Conservation (phyloP, 495 filamentous ascomycete genomes). For the Xylaria nigripes region DNA sequence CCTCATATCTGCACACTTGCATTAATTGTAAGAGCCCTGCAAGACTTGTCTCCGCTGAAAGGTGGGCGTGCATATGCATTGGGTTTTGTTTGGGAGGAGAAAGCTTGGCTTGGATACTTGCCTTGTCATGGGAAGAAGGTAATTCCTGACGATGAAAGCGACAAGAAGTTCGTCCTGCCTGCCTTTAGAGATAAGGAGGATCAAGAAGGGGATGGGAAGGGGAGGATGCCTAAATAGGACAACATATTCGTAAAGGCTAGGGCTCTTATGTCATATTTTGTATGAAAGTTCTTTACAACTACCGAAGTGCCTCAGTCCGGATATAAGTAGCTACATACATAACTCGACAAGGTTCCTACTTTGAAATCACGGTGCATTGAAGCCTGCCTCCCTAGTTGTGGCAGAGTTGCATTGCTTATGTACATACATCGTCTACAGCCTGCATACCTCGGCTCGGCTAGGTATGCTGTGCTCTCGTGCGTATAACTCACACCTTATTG, state of each 20-base stretch:
- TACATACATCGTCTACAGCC: neutral
- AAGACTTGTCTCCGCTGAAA: neutral
- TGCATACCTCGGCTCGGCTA: constrained; percentile 5
- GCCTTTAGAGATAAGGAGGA: too few species aligned
- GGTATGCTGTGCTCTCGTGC: neutral
- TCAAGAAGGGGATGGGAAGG: too few species aligned
- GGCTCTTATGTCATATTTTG: too few species aligned
- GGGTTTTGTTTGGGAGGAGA: constrained; percentile 6
- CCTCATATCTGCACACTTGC: neutral
- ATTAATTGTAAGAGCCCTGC: neutral
- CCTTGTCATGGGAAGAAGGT: neutral
- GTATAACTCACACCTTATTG: neutral
- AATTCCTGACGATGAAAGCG: neutral
- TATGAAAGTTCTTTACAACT: too few species aligned
- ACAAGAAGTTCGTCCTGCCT: too few species aligned
- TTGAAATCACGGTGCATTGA: constrained; percentile 1
- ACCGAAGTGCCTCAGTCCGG: too few species aligned
- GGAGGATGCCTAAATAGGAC: too few species aligned
- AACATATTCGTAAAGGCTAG: too few species aligned
- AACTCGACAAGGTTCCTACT: too few species aligned
- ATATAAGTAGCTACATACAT: too few species aligned
- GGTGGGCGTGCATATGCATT: constrained; percentile 7
- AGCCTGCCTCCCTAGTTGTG: neutral
- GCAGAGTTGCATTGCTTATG: neutral
- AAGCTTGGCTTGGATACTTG: constrained; percentile 3